Evolutionary conservation across 495 filamentous ascomycete genomes (phyloP), one percentile per base, ranked within the genome.

Genomic region (Aspergillus baeticus): DNA sequence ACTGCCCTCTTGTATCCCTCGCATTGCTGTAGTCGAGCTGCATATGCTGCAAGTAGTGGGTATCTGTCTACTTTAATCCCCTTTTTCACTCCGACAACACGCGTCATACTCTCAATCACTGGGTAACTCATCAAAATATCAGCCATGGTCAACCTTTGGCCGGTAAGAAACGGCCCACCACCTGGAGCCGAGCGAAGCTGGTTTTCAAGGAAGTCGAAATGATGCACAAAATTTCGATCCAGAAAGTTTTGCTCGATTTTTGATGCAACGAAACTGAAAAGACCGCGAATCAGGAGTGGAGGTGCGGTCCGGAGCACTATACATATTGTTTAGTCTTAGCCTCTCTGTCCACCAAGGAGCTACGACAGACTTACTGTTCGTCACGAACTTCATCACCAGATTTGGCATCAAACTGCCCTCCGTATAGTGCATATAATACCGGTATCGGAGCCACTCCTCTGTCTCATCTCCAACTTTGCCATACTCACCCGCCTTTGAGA

Each of bases 91-190:
- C 26, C 26, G 26, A 29, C 3, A 8, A 29, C 8, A 8, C 26
- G 26, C 8, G 26, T 29, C 26, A 29, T 29, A 29, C 26, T 29
- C 26, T 29, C 26, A 29, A 82, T 73, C 8, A 95, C 65, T 1
- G 86, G 87, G 64, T 87, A 94, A 62, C 79, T 83, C 69, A 94
- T 74, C 57, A 92, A 60, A 34, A 96, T 87, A 65, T 96, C 91
- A 0, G 87, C 91, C 0, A 83, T 83, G 0, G 87, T 89, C 17
- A 96, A 75, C 36, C 83, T 69, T 13, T 76, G 70, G 7, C 91
- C 90, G 61, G 85, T 89, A 11, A 95, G 69, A 59, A 81, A 29
- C 8, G 26, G 26, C 26, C 26, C 26, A 8, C 26, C 26, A 3
- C 26, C 8, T 3, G 26, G 26, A 95, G 10, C 78, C 57, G 0